phyloP scores from a whole-genome alignment of 768 basidiomycete species.

The Trametopsis cervina region DNA sequence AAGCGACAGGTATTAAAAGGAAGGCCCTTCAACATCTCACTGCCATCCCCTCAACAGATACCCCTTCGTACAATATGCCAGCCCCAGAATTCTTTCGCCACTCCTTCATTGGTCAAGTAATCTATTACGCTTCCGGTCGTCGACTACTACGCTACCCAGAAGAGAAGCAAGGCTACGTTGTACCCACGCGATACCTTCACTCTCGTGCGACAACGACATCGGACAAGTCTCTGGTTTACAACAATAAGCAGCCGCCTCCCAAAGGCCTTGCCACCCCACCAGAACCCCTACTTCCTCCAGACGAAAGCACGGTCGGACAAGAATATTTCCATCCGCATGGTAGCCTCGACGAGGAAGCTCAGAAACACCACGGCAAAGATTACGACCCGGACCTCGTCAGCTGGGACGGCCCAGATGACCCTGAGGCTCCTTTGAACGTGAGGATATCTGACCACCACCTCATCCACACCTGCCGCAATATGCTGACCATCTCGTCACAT shows the following conservation, averaged over 20 bases:
- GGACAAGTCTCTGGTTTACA: neutral
- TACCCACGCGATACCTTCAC: constrained; percentile 1
- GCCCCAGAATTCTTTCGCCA: constrained; percentile 5
- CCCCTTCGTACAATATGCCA: too few relatives aligned
- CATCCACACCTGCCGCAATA: neutral
- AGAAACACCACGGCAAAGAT: neutral
- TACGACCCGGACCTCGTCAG: constrained; percentile 11
- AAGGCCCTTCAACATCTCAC: too few relatives aligned
- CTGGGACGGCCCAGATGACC: constrained; percentile 25
- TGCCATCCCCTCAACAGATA: too few relatives aligned
- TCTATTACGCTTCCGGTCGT: constrained; percentile 5
- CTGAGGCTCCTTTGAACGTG: constrained; percentile 22
- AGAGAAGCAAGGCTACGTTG: constrained; percentile 5
- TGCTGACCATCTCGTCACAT: too few relatives aligned
- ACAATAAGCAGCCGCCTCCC: neutral
- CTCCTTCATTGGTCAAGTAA: constrained; percentile 6
- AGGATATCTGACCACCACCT: neutral
- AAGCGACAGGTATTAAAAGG: too few relatives aligned
- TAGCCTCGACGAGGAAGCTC: neutral
- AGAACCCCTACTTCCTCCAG: neutral
- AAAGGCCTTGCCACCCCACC: too few relatives aligned
- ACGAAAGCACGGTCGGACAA: neutral
- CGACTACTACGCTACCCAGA: constrained; percentile 4
- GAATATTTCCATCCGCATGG: neutral
- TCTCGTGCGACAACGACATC: neutral